Conservation (phyloP, 345 rosid species). For the Gossypium longicalyx region DNA sequence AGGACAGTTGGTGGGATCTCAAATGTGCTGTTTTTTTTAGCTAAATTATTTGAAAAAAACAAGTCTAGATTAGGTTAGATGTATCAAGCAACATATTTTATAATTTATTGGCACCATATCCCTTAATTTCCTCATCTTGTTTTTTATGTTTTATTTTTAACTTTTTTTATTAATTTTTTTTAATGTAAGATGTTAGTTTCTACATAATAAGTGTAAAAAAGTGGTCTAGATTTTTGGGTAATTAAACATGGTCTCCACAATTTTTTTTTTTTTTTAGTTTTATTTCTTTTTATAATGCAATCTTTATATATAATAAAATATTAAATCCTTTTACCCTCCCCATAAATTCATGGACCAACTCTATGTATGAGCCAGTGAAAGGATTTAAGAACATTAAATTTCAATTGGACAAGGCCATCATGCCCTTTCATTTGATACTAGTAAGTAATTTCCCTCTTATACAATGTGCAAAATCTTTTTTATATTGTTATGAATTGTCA, state of each 20-base stretch:
- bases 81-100: background rate
- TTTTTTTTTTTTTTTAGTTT: background rate
- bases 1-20: conserved; percentile 24
- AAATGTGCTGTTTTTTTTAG: background rate
- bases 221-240: background rate
- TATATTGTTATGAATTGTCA: too few species aligned
- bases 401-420: too few species aligned
- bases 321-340: too few species aligned
- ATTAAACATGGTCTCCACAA: background rate
- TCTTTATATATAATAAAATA: too few species aligned
- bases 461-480: too few species aligned
- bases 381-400: too few species aligned
- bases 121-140: conserved; percentile 3
- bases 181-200: background rate
- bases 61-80: conserved; percentile 15
- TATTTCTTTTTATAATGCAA: too few species aligned
- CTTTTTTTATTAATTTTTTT: background rate
- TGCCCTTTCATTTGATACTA: too few species aligned
- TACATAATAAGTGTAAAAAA: background rate
- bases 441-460: too few species aligned
- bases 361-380: too few species aligned
- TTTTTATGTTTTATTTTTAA: too few species aligned
- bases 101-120: conserved; percentile 1
- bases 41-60: background rate
- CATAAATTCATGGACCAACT: too few species aligned